phyloP scores from a whole-genome alignment of 495 filamentous ascomycete species.

The Aspergillus bridgeri region DNA sequence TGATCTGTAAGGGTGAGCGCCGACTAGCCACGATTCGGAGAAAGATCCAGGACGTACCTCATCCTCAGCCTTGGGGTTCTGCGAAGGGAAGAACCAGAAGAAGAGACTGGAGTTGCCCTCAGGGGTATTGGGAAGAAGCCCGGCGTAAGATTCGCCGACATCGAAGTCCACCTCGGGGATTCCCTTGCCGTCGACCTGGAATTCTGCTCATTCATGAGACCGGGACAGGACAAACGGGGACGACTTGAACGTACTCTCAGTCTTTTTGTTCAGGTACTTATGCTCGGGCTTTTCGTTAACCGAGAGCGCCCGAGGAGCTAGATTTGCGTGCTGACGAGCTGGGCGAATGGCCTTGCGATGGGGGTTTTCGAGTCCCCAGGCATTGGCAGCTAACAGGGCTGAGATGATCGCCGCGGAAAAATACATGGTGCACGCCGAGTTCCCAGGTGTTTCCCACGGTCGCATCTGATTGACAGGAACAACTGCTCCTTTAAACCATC shows the following conservation, averaged over 20 bases:
- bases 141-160: slow-evolving; percentile 74
- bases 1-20: neutral
- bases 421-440: neutral
- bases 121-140: slow-evolving; percentile 62
- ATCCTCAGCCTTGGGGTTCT: slow-evolving; percentile 51
- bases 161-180: slow-evolving; percentile 75
- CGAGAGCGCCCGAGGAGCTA: neutral
- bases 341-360: neutral
- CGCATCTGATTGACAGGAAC: neutral
- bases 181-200: slow-evolving; percentile 60
- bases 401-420: neutral
- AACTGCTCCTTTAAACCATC: neutral
- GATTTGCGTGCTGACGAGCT: neutral
- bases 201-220: slow-evolving; percentile 35
- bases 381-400: neutral
- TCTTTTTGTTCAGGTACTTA: neutral
- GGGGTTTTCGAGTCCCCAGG: neutral
- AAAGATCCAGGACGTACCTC: slow-evolving; percentile 50
- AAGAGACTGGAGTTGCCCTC: slow-evolving; percentile 56
- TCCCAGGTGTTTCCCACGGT: neutral
- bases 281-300: neutral
- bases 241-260: neutral
- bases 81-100: slow-evolving; percentile 76
- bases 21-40: neutral
- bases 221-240: neutral